Conservation (phyloP, 2,329 filamentous ascomycete species). For the Pseudocercospora eumusae region DNA sequence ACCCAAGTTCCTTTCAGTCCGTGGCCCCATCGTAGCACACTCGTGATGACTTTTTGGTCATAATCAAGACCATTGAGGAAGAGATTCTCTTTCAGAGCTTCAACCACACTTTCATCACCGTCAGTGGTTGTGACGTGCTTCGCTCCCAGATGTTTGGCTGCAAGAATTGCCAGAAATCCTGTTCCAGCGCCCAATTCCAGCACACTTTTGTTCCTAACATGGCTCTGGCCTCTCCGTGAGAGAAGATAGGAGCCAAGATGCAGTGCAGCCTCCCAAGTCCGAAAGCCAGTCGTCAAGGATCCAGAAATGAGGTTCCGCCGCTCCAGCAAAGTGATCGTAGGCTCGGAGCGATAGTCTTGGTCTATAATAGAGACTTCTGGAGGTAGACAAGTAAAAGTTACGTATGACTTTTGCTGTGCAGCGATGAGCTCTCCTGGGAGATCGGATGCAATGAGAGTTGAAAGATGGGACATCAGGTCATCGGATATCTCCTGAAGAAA, state of each 20-base stretch:
- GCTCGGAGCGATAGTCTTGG: conserved; percentile 30
- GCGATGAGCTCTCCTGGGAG: conserved; percentile 65
- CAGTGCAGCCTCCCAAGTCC: conserved; percentile 80
- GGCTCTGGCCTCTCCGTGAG: conserved; percentile 46
- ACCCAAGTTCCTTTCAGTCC: conserved; percentile 61
- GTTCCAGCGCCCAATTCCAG: conserved; percentile 74
- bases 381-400: conserved; percentile 63
- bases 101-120: conserved; percentile 71
- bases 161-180: conserved; percentile 72
- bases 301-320: conserved; percentile 68
- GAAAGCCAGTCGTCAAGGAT: conserved; percentile 70
- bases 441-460: conserved; percentile 63
- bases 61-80: conserved; percentile 66
- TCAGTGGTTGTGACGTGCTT: conserved; percentile 68
- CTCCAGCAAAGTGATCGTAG: conserved; percentile 64
- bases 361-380: conserved; percentile 16
- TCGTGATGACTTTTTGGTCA: conserved; percentile 47
- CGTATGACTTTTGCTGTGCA: conserved; percentile 71
- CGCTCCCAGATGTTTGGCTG: conserved; percentile 65
- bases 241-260: conserved; percentile 71
- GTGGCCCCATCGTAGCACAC: conserved; percentile 66
- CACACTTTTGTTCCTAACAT: conserved; percentile 59
- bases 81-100: conserved; percentile 66
- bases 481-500: conserved; percentile 74
- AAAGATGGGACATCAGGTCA: conserved; percentile 70